Base-by-base conservation (phyloP, 768 basidiomycete genomes). In the Pleurotus salmoneostramineus region DNA sequence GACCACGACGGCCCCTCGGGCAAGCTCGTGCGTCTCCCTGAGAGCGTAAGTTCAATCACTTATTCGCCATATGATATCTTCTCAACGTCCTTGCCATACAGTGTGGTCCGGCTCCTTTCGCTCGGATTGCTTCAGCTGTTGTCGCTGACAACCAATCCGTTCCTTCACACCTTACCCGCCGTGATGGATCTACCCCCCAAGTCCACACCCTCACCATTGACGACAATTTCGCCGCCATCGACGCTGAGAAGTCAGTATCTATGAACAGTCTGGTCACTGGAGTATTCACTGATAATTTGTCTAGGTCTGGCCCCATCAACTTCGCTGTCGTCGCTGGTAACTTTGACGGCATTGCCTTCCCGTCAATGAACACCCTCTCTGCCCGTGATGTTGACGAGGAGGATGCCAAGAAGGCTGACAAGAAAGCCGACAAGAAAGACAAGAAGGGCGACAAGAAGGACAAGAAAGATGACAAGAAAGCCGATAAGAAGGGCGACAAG, bases 21-120 rank as follows among this genome's bases (percentile, higher is more conserved):
- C 58, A 83, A 79, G 60, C 65, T 85, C 31, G 81, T 83, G 33
- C 74, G 82, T 21, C 65, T 85, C 5, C 83, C 83, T 4, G 75
- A 83, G 61, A 70, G 69, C 54, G 83, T 83, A 56, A 51, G 77
- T 71, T 14, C 35, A 48, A 37, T 55, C 5, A 5, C 11, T 15
- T 31, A 21, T 21, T 8, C 15, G 6, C 7, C 6, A 21, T 32
- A 8, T 17, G 6, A 49, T 11, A 7, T 21, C 15, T 32, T 42
- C 32, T 15, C 12, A 15, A 40, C 17, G 15, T 48, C 47, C 3
- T 37, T 7, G 21, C 14, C 34, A 11, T 51, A n/a, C 27, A 61
- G 60, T 61, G 60, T 45, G 57, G 60, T n/a, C 32, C 27, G 15
- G 54, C 34, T 37, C 57, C 60, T 15, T 71, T 71, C 55, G 70